A percentile compares a stretch with the other conserved stretches of the same genome.
These are phyloP conservation scores for Hypoxylon trugodes DNA, from an alignment of 495 filamentous ascomycete genomes.

Conservation along the genomic window DNA sequence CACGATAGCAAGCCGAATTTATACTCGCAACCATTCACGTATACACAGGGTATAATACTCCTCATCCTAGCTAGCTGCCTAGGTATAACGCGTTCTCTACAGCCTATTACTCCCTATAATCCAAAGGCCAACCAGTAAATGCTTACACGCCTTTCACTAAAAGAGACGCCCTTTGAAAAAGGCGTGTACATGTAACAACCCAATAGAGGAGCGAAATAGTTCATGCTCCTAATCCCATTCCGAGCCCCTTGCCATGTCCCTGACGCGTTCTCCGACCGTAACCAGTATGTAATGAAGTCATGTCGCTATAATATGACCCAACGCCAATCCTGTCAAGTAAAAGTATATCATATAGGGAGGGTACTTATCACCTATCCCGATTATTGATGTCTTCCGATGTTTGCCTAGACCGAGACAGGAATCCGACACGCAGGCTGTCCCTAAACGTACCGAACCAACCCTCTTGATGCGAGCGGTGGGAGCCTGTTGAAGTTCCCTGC, in stretches of 20 bases:
- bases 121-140: conserved; percentile 6
- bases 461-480: conserved; percentile 29
- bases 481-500: conserved; percentile 33
- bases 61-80: conserved; percentile 1
- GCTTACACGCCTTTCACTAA: conserved; percentile 10
- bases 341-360: conserved; percentile 9
- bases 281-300: conserved; percentile 31
- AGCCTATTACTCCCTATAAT: conserved; percentile 21
- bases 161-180: background rate
- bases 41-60: conserved; percentile 25
- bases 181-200: too few relatives aligned
- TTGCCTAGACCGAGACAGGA: conserved; percentile 28
- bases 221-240: conserved; percentile 10
- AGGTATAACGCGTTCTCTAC: background rate
- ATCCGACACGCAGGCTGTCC: conserved; percentile 31
- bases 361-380: conserved; percentile 22
- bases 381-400: conserved; percentile 19
- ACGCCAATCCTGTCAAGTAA: conserved; percentile 29
- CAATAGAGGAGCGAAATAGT: conserved; percentile 9
- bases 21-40: conserved; percentile 6
- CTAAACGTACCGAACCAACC: conserved; percentile 36
- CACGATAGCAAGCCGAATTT: background rate
- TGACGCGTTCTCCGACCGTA: conserved; percentile 30
- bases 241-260: conserved; percentile 17
- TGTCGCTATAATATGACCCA: conserved; percentile 29